These are phyloP conservation scores for Picochlorum sp. DNA, from an alignment of 139 green algal species.

Conservation along the genomic window DNA sequence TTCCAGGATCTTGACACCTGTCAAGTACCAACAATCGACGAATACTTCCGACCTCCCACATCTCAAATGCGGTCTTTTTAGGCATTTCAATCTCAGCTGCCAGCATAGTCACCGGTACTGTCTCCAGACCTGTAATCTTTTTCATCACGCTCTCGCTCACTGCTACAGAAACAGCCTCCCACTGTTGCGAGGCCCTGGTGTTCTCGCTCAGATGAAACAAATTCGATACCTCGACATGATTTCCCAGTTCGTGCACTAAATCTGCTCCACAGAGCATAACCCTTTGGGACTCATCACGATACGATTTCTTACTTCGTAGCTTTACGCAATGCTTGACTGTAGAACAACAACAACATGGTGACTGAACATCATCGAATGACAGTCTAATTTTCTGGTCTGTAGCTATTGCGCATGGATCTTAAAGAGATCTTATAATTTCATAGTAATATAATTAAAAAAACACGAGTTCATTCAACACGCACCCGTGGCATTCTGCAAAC, in stretches of 20 bases:
- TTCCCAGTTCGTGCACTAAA: slow-evolving; percentile 34
- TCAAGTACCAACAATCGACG: slow-evolving; percentile 60
- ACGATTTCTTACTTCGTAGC: slow-evolving; percentile 30
- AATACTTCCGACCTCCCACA: not conserved
- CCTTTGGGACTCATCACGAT: slow-evolving; percentile 23
- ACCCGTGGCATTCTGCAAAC: too few species aligned
- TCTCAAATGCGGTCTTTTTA: slow-evolving; percentile 9
- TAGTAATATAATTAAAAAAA: too few species aligned
- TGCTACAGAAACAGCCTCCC: slow-evolving; percentile 10
- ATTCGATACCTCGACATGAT: slow-evolving; percentile 1
- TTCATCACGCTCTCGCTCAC: slow-evolving; percentile 41
- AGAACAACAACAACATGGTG: too few species aligned
- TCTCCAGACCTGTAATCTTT: slow-evolving; percentile 51
- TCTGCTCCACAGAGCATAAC: slow-evolving; percentile 33
- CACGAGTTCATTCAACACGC: too few species aligned
- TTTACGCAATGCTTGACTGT: slow-evolving; percentile 63
- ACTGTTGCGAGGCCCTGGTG: too few species aligned
- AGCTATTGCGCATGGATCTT: too few species aligned
- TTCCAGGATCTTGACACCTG: slow-evolving; percentile 43
- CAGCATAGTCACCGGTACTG: slow-evolving; percentile 3
- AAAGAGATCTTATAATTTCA: too few species aligned
- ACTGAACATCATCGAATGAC: too few species aligned
- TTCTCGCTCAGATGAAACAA: slow-evolving; percentile 6
- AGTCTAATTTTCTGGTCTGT: too few species aligned
- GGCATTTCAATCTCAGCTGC: slow-evolving; percentile 36